These are phyloP conservation scores for Fusarium graminum DNA, from an alignment of 2,329 filamentous ascomycete species.

Conservation along the genomic window DNA sequence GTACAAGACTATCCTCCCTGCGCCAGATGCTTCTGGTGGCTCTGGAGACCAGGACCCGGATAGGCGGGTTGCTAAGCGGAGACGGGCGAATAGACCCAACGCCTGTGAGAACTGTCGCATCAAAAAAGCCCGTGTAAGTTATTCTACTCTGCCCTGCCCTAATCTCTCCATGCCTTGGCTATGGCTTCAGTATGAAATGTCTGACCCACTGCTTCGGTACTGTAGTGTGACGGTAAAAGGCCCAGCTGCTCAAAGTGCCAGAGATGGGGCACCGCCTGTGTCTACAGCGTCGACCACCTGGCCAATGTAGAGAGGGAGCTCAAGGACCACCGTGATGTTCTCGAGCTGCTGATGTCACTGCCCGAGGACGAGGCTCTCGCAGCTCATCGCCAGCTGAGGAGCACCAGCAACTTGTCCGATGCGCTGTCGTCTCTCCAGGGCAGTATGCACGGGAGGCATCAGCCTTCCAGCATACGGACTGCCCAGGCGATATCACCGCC, in stretches of 20 bases:
- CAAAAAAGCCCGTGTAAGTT: conserved; percentile 39
- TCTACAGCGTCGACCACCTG: conserved; percentile 28
- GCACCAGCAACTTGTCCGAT: conserved; percentile 8
- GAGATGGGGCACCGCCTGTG: conserved; percentile 23
- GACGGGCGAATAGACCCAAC: conserved; percentile 29
- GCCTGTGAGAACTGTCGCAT: conserved; percentile 34
- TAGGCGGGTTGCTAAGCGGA: conserved; percentile 20
- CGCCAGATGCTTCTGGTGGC: conserved; percentile 4
- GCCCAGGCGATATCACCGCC: conserved; percentile 32
- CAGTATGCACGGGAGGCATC: conserved; percentile 29
- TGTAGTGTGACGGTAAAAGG: conserved; percentile 31
- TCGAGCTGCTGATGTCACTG: conserved; percentile 22
- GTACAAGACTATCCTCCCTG: conserved; percentile 23
- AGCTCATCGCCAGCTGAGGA: conserved; percentile 15
- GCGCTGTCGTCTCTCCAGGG: conserved; percentile 24
- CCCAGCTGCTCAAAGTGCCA: conserved; percentile 31
- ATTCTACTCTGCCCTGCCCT: too few species aligned
- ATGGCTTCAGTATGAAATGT: not conserved
- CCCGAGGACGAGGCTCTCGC: conserved; percentile 21
- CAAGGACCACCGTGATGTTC: conserved; percentile 29
- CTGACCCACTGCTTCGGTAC: conserved; percentile 22
- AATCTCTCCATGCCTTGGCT: too few species aligned
- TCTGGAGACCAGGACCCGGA: conserved; percentile 19
- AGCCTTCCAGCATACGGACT: conserved; percentile 26
- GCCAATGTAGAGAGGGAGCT: conserved; percentile 30